Percentiles rank a stretch among this genome's conserved stretches.
Conservation (phyloP, 257 asterid genomes). For the Penstemon eatonii region DNA sequence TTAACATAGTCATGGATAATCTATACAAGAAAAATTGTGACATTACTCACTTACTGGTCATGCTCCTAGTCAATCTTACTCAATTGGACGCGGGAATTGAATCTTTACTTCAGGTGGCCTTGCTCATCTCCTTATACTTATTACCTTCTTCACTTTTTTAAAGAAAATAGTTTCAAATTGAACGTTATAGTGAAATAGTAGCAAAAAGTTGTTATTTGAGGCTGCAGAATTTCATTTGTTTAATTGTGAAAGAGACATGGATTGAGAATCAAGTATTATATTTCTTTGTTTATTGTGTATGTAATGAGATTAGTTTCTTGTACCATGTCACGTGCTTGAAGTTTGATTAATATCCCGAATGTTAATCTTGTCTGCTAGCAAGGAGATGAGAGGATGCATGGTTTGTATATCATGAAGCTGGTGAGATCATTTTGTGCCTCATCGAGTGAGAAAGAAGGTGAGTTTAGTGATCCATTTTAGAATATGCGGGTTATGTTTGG, state of each 20-base stretch:
- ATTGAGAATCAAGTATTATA: background rate
- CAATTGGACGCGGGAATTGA: constrained; percentile 82
- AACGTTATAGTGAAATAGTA: background rate
- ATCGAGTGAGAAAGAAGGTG: constrained; percentile 54
- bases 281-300: background rate
- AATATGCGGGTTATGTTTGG: background rate
- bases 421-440: constrained; percentile 89
- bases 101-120: constrained; percentile 79
- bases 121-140: constrained; percentile 19
- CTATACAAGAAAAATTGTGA: constrained; percentile 63
- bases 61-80: constrained; percentile 93
- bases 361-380: constrained; percentile 43
- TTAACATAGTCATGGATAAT: constrained; percentile 60
- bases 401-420: constrained; percentile 80
- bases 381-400: constrained; percentile 83
- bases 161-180: constrained; percentile 6
- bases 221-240: constrained; percentile 17
- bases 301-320: background rate
- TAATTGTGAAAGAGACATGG: constrained; percentile 4
- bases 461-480: constrained; percentile 18
- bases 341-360: constrained; percentile 18
- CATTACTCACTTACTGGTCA: constrained; percentile 61
- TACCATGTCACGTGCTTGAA: constrained; percentile 5
- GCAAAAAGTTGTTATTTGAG: background rate
- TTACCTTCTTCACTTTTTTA: background rate